These are phyloP conservation scores for Aspergillus sp. DNA, from an alignment of 2,329 filamentous ascomycete species.

Conservation along the genomic window DNA sequence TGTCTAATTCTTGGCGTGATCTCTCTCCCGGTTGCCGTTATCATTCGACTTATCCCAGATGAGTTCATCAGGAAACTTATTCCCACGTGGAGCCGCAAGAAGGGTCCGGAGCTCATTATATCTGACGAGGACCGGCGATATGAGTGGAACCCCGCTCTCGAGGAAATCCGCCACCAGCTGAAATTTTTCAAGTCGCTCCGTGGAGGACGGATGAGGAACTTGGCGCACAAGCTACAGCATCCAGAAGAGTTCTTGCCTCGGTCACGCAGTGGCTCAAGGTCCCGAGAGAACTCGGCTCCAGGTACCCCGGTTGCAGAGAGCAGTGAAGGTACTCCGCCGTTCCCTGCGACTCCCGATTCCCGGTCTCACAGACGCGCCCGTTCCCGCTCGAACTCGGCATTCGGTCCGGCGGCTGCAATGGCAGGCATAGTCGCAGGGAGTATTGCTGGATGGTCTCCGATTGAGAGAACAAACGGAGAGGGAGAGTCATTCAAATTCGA, in stretches of 20 bases:
- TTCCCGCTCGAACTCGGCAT: constrained; percentile 62
- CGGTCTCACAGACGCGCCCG: constrained; percentile 54
- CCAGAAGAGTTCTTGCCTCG: constrained; percentile 53
- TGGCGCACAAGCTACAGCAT: constrained; percentile 66
- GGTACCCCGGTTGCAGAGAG: constrained; percentile 60
- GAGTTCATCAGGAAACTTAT: constrained; percentile 54
- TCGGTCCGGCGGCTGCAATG: constrained; percentile 67
- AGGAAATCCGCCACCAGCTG: constrained; percentile 67
- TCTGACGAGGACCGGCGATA: constrained; percentile 53
- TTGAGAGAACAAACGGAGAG: constrained; percentile 52
- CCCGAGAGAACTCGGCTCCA: constrained; percentile 53
- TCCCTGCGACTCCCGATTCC: constrained; percentile 60
- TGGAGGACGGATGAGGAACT: constrained; percentile 63
- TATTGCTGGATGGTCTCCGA: constrained; percentile 67
- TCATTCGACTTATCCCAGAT: constrained; percentile 65
- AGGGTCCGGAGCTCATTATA: constrained; percentile 48
- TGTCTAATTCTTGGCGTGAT: constrained; percentile 70
- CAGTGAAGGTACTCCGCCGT: constrained; percentile 37
- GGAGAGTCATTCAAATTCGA: constrained; percentile 44
- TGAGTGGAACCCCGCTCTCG: constrained; percentile 64
- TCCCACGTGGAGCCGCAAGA: constrained; percentile 42
- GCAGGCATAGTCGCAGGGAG: constrained; percentile 69
- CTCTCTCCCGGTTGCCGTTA: constrained; percentile 67
- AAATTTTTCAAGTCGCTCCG: constrained; percentile 67
- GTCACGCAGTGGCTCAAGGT: constrained; percentile 48